Evolutionary conservation across 2,329 filamentous ascomycete species (phyloP).

Genomic region (Colletotrichum sp.): DNA sequence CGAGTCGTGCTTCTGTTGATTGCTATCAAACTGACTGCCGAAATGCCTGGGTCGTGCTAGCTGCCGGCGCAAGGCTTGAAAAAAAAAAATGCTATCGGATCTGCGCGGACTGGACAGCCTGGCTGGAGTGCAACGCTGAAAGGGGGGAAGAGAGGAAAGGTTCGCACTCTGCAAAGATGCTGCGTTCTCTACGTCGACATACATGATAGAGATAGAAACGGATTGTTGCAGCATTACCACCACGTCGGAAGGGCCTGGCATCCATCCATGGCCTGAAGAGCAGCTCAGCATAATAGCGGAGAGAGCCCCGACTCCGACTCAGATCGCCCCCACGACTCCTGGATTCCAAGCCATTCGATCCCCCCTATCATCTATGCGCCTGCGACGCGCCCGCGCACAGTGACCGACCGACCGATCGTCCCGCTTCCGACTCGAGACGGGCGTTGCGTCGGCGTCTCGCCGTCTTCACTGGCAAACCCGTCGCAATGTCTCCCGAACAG

Average conservation of each 20-base stretch:
- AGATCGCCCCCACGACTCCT: background rate
- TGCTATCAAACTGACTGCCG: background rate
- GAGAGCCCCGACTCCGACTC: background rate
- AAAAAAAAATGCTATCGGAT: background rate
- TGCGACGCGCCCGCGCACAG: background rate
- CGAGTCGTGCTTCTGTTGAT: constrained; percentile 5
- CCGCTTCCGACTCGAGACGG: background rate
- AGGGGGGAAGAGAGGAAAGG: background rate
- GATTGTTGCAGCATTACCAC: background rate
- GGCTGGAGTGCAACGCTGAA: background rate
- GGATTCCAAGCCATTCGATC: background rate
- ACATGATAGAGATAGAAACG: background rate
- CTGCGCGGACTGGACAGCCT: background rate
- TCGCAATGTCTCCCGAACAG: constrained; percentile 21
- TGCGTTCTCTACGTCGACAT: background rate
- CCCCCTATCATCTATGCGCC: background rate
- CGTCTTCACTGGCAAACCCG: background rate
- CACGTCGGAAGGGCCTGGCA: background rate
- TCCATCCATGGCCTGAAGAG: background rate
- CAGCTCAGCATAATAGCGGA: background rate
- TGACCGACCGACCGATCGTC: background rate
- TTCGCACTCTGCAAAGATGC: background rate
- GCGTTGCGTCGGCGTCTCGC: constrained; percentile 12
- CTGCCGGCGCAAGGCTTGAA: background rate
- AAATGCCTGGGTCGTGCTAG: background rate